A percentile compares a stretch with the other conserved stretches of the same genome.
Conservation (phyloP, 345 rosid genomes). For the Populus simonii region DNA sequence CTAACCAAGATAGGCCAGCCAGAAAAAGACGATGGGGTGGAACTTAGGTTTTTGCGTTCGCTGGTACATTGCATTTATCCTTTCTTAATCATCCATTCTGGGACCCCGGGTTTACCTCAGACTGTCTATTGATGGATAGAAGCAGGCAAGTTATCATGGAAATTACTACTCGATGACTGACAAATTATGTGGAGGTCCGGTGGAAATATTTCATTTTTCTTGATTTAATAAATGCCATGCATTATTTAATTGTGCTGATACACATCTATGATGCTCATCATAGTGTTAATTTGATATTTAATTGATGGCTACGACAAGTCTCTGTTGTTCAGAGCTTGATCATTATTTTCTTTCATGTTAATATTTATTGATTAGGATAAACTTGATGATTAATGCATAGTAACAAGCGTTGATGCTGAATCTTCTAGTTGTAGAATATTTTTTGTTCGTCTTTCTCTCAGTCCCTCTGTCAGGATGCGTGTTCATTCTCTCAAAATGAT, state of each 20-base stretch:
- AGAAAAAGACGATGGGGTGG: constrained; percentile 62
- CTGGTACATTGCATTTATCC: not conserved
- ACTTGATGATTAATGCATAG: not conserved
- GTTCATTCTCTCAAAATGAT: not conserved
- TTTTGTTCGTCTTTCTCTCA: not conserved
- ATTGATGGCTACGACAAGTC: not conserved
- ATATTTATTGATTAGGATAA: not conserved
- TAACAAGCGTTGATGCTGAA: not conserved
- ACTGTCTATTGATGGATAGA: not conserved
- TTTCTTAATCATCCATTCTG: not conserved
- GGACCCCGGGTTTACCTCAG: not conserved
- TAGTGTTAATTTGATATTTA: not conserved
- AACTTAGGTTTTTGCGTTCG: constrained; percentile 16
- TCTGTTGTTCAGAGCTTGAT: not conserved
- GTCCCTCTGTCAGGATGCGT: not conserved
- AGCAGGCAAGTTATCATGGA: not conserved
- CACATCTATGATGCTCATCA: not conserved
- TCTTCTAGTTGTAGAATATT: no score
- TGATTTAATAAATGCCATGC: not conserved
- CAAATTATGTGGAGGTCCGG: not conserved
- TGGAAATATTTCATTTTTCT: not conserved
- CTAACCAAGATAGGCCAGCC: constrained; percentile 41
- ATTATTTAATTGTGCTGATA: not conserved
- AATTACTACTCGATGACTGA: no score
- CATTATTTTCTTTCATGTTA: not conserved